Evolutionary conservation across 2,329 filamentous ascomycete species (phyloP).

Genomic region (Exophiala bonariae): DNA sequence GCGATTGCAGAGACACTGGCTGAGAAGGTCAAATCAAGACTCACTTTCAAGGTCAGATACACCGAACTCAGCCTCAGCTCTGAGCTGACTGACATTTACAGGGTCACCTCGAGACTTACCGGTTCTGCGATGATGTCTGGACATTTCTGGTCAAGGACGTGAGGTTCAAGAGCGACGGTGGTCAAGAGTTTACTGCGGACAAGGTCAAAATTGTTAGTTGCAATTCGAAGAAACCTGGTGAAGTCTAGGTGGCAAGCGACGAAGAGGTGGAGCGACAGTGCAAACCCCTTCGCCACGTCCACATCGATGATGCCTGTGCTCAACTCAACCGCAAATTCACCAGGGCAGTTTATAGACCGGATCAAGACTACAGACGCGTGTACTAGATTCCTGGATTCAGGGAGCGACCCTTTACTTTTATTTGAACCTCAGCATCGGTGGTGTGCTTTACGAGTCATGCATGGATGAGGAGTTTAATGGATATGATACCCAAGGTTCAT

Average conservation of each 20-base stretch:
- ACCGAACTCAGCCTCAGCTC: background rate
- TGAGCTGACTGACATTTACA: conserved; percentile 39
- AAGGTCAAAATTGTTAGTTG: conserved; percentile 99
- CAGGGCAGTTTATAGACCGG: no score
- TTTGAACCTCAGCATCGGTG: no score
- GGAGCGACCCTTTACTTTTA: no score
- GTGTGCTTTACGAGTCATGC: no score
- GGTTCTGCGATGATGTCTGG: conserved; percentile 99
- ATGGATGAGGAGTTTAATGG: no score
- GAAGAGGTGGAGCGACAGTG: no score
- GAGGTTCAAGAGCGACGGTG: conserved; percentile 94
- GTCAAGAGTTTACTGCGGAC: conserved; percentile 73
- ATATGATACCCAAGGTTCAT: no score
- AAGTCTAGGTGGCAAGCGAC: conserved; percentile 34
- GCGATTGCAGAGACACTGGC: conserved; percentile 87
- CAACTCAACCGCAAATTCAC: no score
- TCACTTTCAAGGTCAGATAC: conserved; percentile 82
- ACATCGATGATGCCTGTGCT: no score
- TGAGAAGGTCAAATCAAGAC: conserved; percentile 85
- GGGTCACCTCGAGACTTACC: conserved; percentile 97
- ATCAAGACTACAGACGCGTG: no score
- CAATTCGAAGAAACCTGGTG: conserved; percentile 79
- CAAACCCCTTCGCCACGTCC: no score
- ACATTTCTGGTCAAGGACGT: conserved; percentile 99
- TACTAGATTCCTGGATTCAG: no score